phyloP scores from a whole-genome alignment of 441 rosid species.

The Brassica balearica region DNA sequence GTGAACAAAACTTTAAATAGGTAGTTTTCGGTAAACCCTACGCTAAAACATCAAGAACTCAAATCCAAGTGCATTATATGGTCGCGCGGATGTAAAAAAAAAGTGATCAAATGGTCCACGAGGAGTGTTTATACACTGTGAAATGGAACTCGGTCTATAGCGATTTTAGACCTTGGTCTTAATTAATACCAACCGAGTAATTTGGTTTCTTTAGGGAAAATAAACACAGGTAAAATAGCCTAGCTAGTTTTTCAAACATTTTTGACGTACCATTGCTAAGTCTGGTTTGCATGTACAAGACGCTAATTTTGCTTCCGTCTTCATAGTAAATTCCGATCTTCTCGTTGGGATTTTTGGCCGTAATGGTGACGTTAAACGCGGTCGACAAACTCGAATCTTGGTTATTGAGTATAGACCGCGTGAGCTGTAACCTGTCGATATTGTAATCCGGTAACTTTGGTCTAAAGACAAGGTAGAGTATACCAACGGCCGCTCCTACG shows the following conservation, averaged over 20 bases:
- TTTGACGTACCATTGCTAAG: conserved; percentile 63
- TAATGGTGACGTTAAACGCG: conserved; percentile 65
- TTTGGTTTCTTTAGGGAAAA: background rate
- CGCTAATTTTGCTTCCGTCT: conserved; percentile 75
- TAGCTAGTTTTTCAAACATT: background rate
- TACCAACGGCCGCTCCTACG: conserved; percentile 55
- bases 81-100: too few relatives aligned
- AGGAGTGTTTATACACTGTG: background rate
- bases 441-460: conserved; percentile 86
- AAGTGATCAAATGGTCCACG: background rate
- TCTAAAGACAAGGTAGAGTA: conserved; percentile 73
- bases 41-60: background rate
- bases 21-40: background rate
- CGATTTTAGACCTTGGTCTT: background rate
- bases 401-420: conserved; percentile 52
- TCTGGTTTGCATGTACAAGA: conserved; percentile 46
- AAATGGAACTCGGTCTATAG: background rate
- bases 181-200: background rate
- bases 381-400: conserved; percentile 59
- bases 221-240: background rate
- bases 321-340: conserved; percentile 83
- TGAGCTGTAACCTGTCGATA: conserved; percentile 62
- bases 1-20: background rate
- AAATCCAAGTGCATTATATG: too few relatives aligned
- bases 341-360: conserved; percentile 77